A percentile compares a stretch with the other conserved stretches of the same genome.
These are phyloP conservation scores for Scheffersomyces segobiensis DNA, from an alignment of 1,139 yeast genomes.

Conservation along the genomic window DNA sequence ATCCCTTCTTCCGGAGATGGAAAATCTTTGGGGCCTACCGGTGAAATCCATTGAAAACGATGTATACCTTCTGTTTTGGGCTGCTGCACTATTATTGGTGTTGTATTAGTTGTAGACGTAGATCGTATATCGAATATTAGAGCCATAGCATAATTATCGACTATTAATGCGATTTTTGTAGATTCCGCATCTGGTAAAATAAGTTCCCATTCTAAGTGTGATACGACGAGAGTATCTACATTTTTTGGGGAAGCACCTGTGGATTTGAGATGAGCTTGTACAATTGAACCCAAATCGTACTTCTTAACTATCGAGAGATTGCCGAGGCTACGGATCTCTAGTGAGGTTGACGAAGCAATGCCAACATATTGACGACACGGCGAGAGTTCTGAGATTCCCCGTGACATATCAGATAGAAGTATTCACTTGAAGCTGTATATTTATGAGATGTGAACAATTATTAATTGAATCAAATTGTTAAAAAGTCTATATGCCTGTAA, in stretches of 20 bases:
- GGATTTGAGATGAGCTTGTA: neutral
- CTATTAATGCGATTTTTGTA: constrained; percentile 29
- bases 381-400: constrained; percentile 5
- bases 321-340: neutral
- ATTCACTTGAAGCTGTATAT: neutral
- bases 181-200: constrained; percentile 11
- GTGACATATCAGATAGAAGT: neutral
- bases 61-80: constrained; percentile 30
- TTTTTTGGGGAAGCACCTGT: neutral
- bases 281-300: neutral
- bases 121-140: constrained; percentile 25
- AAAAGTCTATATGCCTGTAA: neutral
- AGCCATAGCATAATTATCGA: constrained; percentile 21
- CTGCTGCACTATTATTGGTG: constrained; percentile 33
- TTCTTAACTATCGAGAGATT: neutral
- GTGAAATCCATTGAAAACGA: constrained; percentile 37
- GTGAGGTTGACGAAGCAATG: neutral
- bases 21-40: constrained; percentile 9
- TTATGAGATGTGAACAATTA: neutral
- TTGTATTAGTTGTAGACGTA: constrained; percentile 9
- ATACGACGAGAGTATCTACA: constrained; percentile 3
- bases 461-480: no score
- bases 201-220: constrained; percentile 31
- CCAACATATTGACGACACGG: constrained; percentile 18
- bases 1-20: constrained; percentile 6